A percentile compares a stretch with the other conserved stretches of the same genome.
Conservation (phyloP, 1,284 basidiomycete species). For the Boletus semigastroideus region DNA sequence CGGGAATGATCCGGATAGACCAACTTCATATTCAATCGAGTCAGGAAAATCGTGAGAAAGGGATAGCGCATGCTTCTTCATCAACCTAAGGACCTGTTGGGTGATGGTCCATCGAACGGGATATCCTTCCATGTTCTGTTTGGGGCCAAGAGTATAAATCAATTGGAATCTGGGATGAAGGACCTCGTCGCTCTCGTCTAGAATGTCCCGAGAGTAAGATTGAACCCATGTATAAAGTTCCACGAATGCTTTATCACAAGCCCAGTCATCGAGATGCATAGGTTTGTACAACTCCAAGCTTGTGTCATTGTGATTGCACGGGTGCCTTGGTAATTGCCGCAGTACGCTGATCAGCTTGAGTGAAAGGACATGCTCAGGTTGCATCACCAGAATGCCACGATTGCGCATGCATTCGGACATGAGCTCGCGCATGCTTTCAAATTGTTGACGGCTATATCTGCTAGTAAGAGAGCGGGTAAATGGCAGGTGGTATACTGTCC, state of each 20-base stretch:
- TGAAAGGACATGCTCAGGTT: neutral
- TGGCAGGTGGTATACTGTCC: neutral
- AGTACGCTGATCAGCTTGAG: conserved; percentile 42
- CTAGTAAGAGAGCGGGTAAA: neutral
- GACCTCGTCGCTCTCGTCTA: conserved; percentile 54
- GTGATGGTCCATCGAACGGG: conserved; percentile 46
- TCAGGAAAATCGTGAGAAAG: neutral
- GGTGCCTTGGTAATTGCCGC: neutral
- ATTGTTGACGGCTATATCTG: neutral
- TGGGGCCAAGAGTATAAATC: conserved; percentile 42
- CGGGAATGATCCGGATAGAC: neutral
- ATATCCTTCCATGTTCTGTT: conserved; percentile 39
- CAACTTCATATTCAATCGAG: neutral
- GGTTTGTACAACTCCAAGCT: too few relatives aligned
- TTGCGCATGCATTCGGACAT: conserved; percentile 33
- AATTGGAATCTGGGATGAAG: conserved; percentile 47
- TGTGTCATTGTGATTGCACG: neutral
- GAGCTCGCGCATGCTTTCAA: neutral
- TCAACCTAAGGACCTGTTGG: conserved; percentile 38
- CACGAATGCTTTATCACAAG: conserved; percentile 7
- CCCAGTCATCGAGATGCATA: neutral
- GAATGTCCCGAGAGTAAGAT: conserved; percentile 38
- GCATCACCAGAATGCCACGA: conserved; percentile 41
- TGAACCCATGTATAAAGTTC: conserved; percentile 37
- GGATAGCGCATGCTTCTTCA: conserved; percentile 9